Percentiles rank a stretch among this genome's conserved stretches.
phyloP scores from a whole-genome alignment of 2,329 filamentous ascomycete genomes.

The Colletotrichum tofieldiae region DNA sequence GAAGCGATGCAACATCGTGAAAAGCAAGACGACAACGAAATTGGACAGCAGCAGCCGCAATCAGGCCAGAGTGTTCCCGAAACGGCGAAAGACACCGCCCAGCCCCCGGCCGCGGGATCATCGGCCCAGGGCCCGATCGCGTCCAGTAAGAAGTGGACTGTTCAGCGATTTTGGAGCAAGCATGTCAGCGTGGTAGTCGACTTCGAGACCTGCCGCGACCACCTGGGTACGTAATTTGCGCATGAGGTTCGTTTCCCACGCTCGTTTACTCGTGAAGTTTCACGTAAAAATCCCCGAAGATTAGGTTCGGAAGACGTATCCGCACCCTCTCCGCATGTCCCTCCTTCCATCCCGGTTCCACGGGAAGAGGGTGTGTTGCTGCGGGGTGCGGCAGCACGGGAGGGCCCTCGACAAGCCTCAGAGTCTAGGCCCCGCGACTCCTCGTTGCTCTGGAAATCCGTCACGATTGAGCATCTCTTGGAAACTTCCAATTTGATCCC shows the following conservation, averaged over 20 bases:
- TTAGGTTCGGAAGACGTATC: constrained; percentile 21
- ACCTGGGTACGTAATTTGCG: constrained; percentile 63
- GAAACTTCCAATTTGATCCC: neutral
- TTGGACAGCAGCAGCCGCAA: neutral
- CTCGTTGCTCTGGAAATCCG: neutral
- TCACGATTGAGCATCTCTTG: neutral
- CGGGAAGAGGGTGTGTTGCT: constrained; percentile 34
- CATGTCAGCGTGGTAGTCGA: constrained; percentile 67
- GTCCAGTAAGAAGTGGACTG: constrained; percentile 24
- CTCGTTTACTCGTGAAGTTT: constrained; percentile 19
- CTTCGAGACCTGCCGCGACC: constrained; percentile 66
- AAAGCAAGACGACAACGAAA: neutral
- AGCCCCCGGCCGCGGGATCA: constrained; percentile 4
- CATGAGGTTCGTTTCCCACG: constrained; percentile 40
- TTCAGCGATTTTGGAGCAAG: constrained; percentile 60
- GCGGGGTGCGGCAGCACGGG: neutral
- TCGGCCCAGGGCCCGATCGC: constrained; percentile 27
- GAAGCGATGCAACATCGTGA: constrained; percentile 8
- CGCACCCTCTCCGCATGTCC: constrained; percentile 8
- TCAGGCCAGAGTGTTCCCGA: neutral
- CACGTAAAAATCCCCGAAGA: neutral
- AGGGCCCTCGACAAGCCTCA: neutral
- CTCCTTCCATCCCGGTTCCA: constrained; percentile 7
- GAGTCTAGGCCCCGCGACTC: neutral
- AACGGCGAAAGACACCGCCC: constrained; percentile 1